Base-by-base conservation (phyloP, 2,329 filamentous ascomycete species). In the Colletotrichum chlorophyti region DNA sequence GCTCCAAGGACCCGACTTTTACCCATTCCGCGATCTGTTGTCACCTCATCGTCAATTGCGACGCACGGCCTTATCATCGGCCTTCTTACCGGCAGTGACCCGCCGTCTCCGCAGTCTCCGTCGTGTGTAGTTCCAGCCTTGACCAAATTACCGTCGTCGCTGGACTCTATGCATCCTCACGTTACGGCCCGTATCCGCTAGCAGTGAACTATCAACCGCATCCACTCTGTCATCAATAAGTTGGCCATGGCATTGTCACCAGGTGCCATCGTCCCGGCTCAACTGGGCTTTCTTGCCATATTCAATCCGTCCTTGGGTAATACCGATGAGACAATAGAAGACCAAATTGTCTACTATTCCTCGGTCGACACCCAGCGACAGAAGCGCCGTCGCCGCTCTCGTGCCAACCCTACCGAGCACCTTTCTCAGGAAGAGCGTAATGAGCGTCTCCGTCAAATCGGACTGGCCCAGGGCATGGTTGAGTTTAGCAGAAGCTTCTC, bases 391-490 rank as follows among this genome's bases (percentile, higher is more conserved):
- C 72, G 77, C 64, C 73, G 79, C 65, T 72, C 75, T 7, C 73
- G 72, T 26, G 71, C 73, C 24, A 73, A 74, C 15, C 76, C 77
- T 2, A 78, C 74, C 11, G 76, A 79, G 27, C 70, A 71, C 49
- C 63, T 82, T 24, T 80, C 80, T 2, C 75, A 83, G 45, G 86
- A 91, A 64, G 87, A 93, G 68, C 86, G 87, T 69, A 95, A 98
- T 74, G 91, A 96, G 76, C 89, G 89, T 66, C 79, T 98, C 67
- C 86, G 95, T 64, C 93, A 97, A 79, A 93, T 99, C 70, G 95
- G 95, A 32, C 85, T 99, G 63, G 95, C 95, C 35, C 95, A 99
- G 77, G 95, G 93, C 70, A 97, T 98, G 89, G 89, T 96, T 58
- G 91, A 88, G 71, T 99, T 99, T 76, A 91, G 91, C 67, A 89